phyloP scores from a whole-genome alignment of 768 basidiomycete genomes.

The Lenzites betulinus region DNA sequence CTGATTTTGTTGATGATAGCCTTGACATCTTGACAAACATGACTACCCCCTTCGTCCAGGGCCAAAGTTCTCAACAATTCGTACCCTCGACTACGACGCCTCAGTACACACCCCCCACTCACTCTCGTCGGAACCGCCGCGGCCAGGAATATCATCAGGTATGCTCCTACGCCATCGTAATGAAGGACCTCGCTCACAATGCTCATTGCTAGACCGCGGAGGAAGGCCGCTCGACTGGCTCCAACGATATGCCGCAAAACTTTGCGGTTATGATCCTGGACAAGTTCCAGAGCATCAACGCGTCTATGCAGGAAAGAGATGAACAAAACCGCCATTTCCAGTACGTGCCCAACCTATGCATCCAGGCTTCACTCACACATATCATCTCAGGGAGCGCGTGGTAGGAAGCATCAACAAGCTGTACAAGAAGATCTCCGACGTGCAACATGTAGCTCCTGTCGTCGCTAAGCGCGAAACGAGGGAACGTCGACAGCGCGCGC shows the following conservation, averaged over 20 bases:
- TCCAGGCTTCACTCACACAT: background rate
- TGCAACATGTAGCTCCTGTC: background rate
- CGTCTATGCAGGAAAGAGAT: background rate
- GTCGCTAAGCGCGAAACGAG: background rate
- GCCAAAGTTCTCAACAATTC: no score
- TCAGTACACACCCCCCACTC: no score
- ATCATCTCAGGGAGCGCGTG: background rate
- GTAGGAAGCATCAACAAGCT: background rate
- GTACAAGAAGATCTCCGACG: background rate
- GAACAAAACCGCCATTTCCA: background rate
- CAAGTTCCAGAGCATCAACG: background rate
- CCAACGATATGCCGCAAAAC: background rate
- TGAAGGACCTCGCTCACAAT: no score
- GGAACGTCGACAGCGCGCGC: background rate
- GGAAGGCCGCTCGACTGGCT: background rate
- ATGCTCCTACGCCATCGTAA: background rate
- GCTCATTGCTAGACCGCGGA: background rate
- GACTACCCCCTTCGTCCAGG: no score
- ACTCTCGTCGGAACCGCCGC: no score
- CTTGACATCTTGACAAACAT: no score
- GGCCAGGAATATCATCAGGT: background rate
- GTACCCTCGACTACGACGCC: no score
- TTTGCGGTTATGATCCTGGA: background rate
- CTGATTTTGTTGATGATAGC: no score
- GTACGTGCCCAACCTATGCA: background rate